These are phyloP conservation scores for Tricladium varicosporioides DNA, from an alignment of 2,329 filamentous ascomycete genomes.

Conservation along the genomic window DNA sequence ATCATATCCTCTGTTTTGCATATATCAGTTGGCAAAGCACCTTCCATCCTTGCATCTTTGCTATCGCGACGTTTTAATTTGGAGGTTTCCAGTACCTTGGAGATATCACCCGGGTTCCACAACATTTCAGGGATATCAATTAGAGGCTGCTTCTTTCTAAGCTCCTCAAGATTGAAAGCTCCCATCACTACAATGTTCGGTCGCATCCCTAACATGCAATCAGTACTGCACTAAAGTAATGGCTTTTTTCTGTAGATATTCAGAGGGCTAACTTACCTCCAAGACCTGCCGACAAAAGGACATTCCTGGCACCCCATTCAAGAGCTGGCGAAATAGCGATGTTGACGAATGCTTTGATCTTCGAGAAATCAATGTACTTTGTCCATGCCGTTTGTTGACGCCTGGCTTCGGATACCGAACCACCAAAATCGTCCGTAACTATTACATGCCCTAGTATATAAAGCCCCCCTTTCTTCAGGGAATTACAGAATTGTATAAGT, in stretches of 20 bases:
- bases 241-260: too few species aligned
- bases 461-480: conserved; percentile 80
- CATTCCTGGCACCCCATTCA: conserved; percentile 81
- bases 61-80: conserved; percentile 47
- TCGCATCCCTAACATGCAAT: conserved; percentile 57
- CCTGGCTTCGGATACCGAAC: conserved; percentile 76
- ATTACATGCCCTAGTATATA: conserved; percentile 86
- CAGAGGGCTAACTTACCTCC: conserved; percentile 45
- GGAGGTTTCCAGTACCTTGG: conserved; percentile 31
- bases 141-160: conserved; percentile 57
- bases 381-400: conserved; percentile 77
- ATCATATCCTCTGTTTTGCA: conserved; percentile 68
- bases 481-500: conserved; percentile 88
- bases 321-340: conserved; percentile 78
- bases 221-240: too few species aligned
- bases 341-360: conserved; percentile 87
- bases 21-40: conserved; percentile 64
- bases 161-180: conserved; percentile 77
- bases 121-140: conserved; percentile 54
- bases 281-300: conserved; percentile 76
- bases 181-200: conserved; percentile 83
- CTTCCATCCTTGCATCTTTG: conserved; percentile 54
- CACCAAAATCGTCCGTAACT: conserved; percentile 77
- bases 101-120: conserved; percentile 31
- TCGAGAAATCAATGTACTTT: conserved; percentile 81